Conservation (phyloP, 2,329 filamentous ascomycete genomes). For the Calonectria honghensis region DNA sequence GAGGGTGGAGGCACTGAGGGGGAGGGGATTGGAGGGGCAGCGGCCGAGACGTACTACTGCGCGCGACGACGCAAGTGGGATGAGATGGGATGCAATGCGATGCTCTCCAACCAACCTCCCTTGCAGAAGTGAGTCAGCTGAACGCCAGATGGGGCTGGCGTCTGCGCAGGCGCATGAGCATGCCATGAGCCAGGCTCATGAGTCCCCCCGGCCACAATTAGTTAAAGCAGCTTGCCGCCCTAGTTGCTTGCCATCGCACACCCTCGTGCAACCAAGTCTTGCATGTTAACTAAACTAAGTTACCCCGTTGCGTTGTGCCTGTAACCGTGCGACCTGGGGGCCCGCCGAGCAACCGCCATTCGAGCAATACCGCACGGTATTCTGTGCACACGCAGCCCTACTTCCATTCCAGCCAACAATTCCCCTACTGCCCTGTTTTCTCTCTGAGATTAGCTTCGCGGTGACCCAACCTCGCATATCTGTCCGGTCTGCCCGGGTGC, state of each 20-base stretch:
- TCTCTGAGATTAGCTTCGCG: neutral
- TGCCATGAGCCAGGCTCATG: constrained; percentile 34
- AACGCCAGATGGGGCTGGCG: constrained; percentile 27
- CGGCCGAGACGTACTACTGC: constrained; percentile 17
- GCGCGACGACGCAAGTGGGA: constrained; percentile 27
- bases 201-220: constrained; percentile 12
- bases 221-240: neutral
- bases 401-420: constrained; percentile 14
- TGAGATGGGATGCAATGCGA: constrained; percentile 25
- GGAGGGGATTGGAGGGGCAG: constrained; percentile 6
- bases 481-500: constrained; percentile 2
- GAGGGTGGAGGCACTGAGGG: constrained; percentile 14
- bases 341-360: neutral
- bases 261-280: constrained; percentile 2
- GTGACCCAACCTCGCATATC: constrained; percentile 11
- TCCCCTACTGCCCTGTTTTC: constrained; percentile 10
- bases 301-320: constrained; percentile 15
- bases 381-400: constrained; percentile 15
- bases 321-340: constrained; percentile 18
- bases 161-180: constrained; percentile 25
- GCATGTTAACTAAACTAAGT: neutral
- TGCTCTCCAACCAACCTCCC: constrained; percentile 27
- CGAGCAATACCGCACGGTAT: constrained; percentile 14
- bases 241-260: neutral
- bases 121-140: constrained; percentile 30